These are phyloP conservation scores for Boletus coccyginus DNA, from an alignment of 768 basidiomycete genomes.

Conservation along the genomic window DNA sequence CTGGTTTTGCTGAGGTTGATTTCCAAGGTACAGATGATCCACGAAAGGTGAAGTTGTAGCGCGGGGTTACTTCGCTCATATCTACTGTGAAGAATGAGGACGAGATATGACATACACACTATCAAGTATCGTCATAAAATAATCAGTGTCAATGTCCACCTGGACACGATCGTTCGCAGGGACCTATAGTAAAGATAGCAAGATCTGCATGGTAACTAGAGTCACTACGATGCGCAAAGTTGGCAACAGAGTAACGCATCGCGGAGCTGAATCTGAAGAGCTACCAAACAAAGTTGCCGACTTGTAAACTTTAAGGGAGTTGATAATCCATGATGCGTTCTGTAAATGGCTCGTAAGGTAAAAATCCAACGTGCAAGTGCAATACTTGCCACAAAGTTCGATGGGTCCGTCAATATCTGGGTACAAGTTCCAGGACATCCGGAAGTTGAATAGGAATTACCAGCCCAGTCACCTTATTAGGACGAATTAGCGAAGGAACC, in stretches of 20 bases:
- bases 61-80: constrained; percentile 39
- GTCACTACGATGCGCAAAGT: constrained; percentile 11
- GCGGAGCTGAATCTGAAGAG: constrained; percentile 23
- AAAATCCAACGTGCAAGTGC: background rate
- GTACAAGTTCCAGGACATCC: constrained; percentile 75
- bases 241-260: background rate
- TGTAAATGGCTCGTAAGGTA: constrained; percentile 26
- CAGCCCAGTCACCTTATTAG: constrained; percentile 74
- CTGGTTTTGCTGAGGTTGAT: constrained; percentile 62
- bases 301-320: constrained; percentile 71
- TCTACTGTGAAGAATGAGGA: background rate
- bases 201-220: constrained; percentile 9
- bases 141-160: constrained; percentile 2
- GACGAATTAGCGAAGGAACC: constrained; percentile 5
- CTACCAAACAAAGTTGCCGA: constrained; percentile 47
- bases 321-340: constrained; percentile 84
- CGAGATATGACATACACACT: constrained; percentile 1
- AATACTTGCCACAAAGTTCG: constrained; percentile 63
- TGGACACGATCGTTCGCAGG: background rate
- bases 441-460: constrained; percentile 72
- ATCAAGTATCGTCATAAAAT: constrained; percentile 13
- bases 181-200: constrained; percentile 18
- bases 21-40: background rate
- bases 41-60: constrained; percentile 30
- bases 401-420: constrained; percentile 59